Conservation (phyloP, 139 green algal genomes). For the Chlamydomonas sphaeroides region DNA sequence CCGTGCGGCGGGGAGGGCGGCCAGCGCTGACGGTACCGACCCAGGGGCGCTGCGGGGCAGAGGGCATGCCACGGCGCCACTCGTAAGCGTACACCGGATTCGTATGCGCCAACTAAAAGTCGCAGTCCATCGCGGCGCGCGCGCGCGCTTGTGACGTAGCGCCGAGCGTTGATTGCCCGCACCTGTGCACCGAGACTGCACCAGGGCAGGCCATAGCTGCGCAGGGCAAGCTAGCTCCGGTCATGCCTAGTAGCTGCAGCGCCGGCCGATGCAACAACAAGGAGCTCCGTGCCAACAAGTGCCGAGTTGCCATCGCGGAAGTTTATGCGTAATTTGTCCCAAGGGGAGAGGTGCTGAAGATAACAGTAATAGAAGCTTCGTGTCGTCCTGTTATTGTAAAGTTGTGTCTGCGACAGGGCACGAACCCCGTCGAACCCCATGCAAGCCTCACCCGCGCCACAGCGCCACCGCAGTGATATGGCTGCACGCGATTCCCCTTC, state of each 20-base stretch:
- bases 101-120: too few relatives aligned
- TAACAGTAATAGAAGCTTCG: not conserved
- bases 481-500: too few relatives aligned
- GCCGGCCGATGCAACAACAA: constrained; percentile 14
- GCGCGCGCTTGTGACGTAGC: too few relatives aligned
- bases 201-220: not conserved
- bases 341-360: not conserved
- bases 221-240: not conserved
- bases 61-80: too few relatives aligned
- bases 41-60: not conserved
- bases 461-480: not conserved
- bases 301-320: not conserved
- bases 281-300: not conserved
- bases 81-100: not conserved
- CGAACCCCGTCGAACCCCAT: too few relatives aligned
- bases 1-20: not conserved
- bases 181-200: not conserved
- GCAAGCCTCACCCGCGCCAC: not conserved
- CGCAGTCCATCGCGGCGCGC: too few relatives aligned
- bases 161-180: too few relatives aligned
- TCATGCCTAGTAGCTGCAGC: not conserved
- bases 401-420: too few relatives aligned
- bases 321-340: not conserved
- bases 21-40: too few relatives aligned
- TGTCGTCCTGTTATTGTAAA: too few relatives aligned